These are phyloP conservation scores for Pichia paraexigua DNA, from an alignment of 805 yeast species.

Conservation along the genomic window DNA sequence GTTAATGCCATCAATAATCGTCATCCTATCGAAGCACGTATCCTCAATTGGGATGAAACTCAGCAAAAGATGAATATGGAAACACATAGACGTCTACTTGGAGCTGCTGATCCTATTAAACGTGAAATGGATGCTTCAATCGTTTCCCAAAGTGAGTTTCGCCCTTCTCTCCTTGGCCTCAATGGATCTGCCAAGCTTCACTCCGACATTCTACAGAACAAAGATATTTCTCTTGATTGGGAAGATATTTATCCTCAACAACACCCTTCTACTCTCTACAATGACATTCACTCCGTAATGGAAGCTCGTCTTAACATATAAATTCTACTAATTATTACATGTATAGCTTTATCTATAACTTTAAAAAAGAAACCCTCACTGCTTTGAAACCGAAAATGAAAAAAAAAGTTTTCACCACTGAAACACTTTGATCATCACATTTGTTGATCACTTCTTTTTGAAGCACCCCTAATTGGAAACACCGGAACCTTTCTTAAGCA, in stretches of 20 bases:
- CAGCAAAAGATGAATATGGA: conserved; percentile 67
- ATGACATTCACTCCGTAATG: conserved; percentile 1
- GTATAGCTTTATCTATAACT: not conserved
- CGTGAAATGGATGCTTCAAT: conserved; percentile 83
- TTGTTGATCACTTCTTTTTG: not conserved
- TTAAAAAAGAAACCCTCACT: not conserved
- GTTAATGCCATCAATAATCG: conserved; percentile 60
- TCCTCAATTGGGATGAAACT: conserved; percentile 72
- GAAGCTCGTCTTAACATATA: not conserved
- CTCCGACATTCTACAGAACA: conserved; percentile 68
- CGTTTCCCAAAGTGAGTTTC: conserved; percentile 60
- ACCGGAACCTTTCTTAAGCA: not conserved
- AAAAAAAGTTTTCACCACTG: not conserved
- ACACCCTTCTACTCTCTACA: not conserved
- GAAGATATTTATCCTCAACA: conserved; percentile 63
- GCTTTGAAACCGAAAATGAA: not conserved
- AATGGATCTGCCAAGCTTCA: conserved; percentile 46
- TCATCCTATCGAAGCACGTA: conserved; percentile 80
- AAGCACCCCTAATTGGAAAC: not conserved
- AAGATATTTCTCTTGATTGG: conserved; percentile 80
- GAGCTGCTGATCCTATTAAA: conserved; percentile 89
- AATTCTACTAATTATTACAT: not conserved
- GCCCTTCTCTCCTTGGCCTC: conserved; percentile 54
- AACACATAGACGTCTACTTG: conserved; percentile 73
- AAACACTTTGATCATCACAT: not conserved